These are phyloP conservation scores for Gamsiella multidivaricata DNA, from an alignment of 192 early-diverging fungal species.

Conservation along the genomic window DNA sequence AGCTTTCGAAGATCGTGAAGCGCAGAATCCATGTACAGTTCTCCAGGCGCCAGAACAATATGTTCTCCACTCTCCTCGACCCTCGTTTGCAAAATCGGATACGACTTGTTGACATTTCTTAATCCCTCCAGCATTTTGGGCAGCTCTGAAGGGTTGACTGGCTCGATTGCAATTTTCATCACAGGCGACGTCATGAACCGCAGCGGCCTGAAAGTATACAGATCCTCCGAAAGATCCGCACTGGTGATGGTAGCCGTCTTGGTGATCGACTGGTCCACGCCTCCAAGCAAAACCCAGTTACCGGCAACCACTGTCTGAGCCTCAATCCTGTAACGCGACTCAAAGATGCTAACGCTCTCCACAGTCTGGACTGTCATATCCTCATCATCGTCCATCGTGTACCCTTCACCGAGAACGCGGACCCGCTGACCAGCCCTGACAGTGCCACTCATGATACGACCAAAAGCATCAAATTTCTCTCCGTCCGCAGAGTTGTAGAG, in stretches of 20 bases:
- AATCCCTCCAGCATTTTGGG: conserved; percentile 98
- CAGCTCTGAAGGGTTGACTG: conserved; percentile 96
- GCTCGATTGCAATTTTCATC: conserved; percentile 96
- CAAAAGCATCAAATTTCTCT: conserved; percentile 89
- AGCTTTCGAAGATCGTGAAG: conserved; percentile 93
- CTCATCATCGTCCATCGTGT: conserved; percentile 93
- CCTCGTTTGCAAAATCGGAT: conserved; percentile 87
- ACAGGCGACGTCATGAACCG: conserved; percentile 85
- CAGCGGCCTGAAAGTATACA: conserved; percentile 87
- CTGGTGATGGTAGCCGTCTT: conserved; percentile 96
- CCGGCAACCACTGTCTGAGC: conserved; percentile 86
- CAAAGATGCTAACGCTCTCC: conserved; percentile 76
- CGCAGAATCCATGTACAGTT: conserved; percentile 96
- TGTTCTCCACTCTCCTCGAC: conserved; percentile 99
- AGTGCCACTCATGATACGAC: conserved; percentile 94
- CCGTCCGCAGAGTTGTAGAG: conserved; percentile 89
- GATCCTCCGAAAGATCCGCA: conserved; percentile 65
- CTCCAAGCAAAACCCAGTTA: conserved; percentile 89
- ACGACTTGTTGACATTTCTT: conserved; percentile 95
- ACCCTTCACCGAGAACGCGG: conserved; percentile 92
- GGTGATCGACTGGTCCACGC: conserved; percentile 92
- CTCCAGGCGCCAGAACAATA: conserved; percentile 93
- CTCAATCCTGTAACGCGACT: conserved; percentile 87
- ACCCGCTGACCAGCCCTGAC: conserved; percentile 81
- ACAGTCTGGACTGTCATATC: conserved; percentile 92